Base-by-base conservation (phyloP, 768 basidiomycete species). In the Phaeotremella fagi region DNA sequence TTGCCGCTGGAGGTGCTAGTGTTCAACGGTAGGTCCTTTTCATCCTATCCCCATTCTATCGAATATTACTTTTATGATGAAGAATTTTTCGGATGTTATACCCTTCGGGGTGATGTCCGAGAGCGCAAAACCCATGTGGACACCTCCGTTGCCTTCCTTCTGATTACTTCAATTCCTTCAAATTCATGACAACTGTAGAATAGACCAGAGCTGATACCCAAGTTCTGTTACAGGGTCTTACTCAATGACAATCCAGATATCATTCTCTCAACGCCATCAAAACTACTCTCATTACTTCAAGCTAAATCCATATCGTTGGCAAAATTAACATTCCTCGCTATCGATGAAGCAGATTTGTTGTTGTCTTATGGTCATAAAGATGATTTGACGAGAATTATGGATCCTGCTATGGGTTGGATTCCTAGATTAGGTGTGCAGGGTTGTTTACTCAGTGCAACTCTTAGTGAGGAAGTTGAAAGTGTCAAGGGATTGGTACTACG, bases 261-360 rank as follows among this genome's bases (percentile, higher is more conserved):
- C 33, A 79, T 90, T 25, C 79, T 90, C 45, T 82, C 85, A 1
- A 91, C 88, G 0, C 88, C 88, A 20, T 82, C 87, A 9, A 81
- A 85, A 49, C 81, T 81, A 9, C 73, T 90, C 3, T 76, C 80
- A 3, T 77, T 87, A 16, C 78, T 89, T 3, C 85, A 86, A 61
- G 80, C 84, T 14, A 87, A 87, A 75, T 77, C 83, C 0, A 77
- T 98, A 6, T 80, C 79, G 2, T 75, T 91, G 0, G 66, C 80
- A 12, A 79, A 81, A 0, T 76, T 98, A 26, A 87, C 90, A 42
- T 86, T 87, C 3, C 82, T 99, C 16, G 87, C 94, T 25, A 92
- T 99, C 52, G 95, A 99, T 71, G 95, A 99, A 76, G 95, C 95
- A 22, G 95, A 98, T 71, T 82, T 98, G 31, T 87, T 99, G 48